Evolutionary conservation across 192 early-diverging fungal genomes (phyloP), one percentile per base, ranked within the genome.

Genomic region (Tieghemiomyces parasiticus): DNA sequence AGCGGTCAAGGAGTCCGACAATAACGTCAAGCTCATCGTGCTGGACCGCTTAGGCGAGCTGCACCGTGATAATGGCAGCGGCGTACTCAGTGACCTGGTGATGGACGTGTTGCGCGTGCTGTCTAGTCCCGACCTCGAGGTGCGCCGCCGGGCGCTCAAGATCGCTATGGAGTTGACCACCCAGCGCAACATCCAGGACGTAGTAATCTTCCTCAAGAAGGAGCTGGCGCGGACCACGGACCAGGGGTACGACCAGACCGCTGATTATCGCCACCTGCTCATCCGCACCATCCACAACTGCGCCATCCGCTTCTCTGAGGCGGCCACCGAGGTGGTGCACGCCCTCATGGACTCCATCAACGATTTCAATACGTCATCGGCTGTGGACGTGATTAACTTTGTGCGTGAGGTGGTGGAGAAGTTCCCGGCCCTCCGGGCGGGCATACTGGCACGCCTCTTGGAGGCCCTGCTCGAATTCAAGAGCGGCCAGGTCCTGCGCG

Each of bases 11-110:
- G 96, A 90, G 64, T 82, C 93, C 10, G 96, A 99, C 67, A 99
- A 96, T 74, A 99, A 99, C 68, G 83, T 99, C 48, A 97, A 97
- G 71, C 71, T 99, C 59, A 97, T 93, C 71, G 93, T 96, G 10
- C 75, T 99, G 46, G 89, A 93, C 66, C 81, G 88, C 29, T 71
- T 99, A 31, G 81, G 86, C 50, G 93, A 95, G 61, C 69, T 99
- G 64, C 86, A 88, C 51, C 79, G 80, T 59, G 91, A 92, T 66
- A 88, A 96, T 67, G n/a, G n/a, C n/a, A 89, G 88, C 45, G 77
- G 84, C 62, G 81, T 93, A 29, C 67, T 97, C 45, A 92, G 93
- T 63, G 91, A 93, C 59, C 70, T 92, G 46, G 91, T 90, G n/a
- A 92, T 97, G 88, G 96, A 99, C 69, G 83, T 97, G 67, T 74